Conservation (phyloP, 1,284 basidiomycete genomes). For the Phylloboletellus chloephorus region DNA sequence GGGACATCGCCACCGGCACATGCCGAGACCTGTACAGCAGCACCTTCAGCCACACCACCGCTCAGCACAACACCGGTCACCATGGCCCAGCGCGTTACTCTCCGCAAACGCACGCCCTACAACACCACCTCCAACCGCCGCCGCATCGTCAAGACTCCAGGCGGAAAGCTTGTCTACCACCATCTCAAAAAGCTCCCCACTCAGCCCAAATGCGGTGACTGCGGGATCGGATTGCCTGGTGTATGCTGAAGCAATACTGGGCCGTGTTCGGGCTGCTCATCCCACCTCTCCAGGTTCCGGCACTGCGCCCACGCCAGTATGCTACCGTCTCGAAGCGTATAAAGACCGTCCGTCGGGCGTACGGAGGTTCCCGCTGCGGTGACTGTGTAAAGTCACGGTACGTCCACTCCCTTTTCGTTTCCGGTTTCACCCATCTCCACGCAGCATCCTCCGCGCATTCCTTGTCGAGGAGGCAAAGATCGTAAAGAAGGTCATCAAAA, state of each 20-base stretch:
- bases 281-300: constrained; percentile 60
- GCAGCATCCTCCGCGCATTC: constrained; percentile 96
- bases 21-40: constrained; percentile 22
- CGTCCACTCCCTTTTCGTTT: constrained; percentile 26
- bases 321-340: constrained; percentile 92
- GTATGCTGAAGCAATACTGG: constrained; percentile 46
- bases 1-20: constrained; percentile 8
- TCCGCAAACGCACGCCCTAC: constrained; percentile 98
- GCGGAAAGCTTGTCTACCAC: constrained; percentile 88
- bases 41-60: constrained; percentile 22
- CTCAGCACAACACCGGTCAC: neutral
- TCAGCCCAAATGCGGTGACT: constrained; percentile 97
- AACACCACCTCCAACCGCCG: constrained; percentile 97
- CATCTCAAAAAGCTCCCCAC: constrained; percentile 83
- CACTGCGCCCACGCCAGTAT: constrained; percentile 89
- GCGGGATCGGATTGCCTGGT: constrained; percentile 85
- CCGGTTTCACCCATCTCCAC: neutral
- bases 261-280: constrained; percentile 3
- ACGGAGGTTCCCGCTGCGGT: constrained; percentile 93
- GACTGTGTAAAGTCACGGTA: constrained; percentile 89
- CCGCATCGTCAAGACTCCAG: constrained; percentile 95
- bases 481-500: constrained; percentile 99
- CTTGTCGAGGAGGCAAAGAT: constrained; percentile 99
- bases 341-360: constrained; percentile 91
- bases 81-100: constrained; percentile 97